Evolutionary conservation across 148 eudicot species (phyloP), one percentile per base, ranked within the genome.

Genomic region (Limonium bicolor): DNA sequence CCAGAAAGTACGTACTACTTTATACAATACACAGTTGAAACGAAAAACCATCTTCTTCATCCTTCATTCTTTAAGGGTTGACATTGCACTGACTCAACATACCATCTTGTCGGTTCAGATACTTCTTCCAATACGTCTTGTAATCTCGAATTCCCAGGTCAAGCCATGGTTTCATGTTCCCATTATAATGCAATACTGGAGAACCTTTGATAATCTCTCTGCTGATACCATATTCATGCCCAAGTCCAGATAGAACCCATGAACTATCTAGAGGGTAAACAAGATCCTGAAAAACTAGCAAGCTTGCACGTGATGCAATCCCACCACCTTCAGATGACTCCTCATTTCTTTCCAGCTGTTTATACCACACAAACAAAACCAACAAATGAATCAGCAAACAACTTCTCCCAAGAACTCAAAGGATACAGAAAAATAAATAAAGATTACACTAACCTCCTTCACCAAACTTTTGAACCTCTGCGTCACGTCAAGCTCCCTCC

Each of bases 111-210:
- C 52, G 54, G 54, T 59, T 69, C 52, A 86, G 26, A 58, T 41
- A 78, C 60, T 62, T 78, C 36, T 58, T 58, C 96, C 96, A 86
- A 28, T 57, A 63, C 19, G 53, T 54, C 50, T 44, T 73, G 58
- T 82, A 86, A 48, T 62, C 67, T 20, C 73, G 71, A 51, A 86
- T 86, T 49, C 88, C 82, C 56, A 86, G 66, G 46, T 86, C 96
- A 33, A 86, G 82, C 96, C 96, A 86, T 20, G 96, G 94, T 65
- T 86, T 86, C 96, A 78, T 86, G 61, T 83, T 82, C 47, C 96
- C 96, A 52, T 82, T 80, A 54, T 59, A 86, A 55, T 86, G 96
- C 58, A 86, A 48, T 7, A 68, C 80, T 16, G 75, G 77, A 36
- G 86, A 77, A 29, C 68, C 69, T 50, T 48, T 46, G 15, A 78